These are phyloP conservation scores for Fusarium pseudocircinatum DNA, from an alignment of 2,329 filamentous ascomycete genomes.

Conservation along the genomic window DNA sequence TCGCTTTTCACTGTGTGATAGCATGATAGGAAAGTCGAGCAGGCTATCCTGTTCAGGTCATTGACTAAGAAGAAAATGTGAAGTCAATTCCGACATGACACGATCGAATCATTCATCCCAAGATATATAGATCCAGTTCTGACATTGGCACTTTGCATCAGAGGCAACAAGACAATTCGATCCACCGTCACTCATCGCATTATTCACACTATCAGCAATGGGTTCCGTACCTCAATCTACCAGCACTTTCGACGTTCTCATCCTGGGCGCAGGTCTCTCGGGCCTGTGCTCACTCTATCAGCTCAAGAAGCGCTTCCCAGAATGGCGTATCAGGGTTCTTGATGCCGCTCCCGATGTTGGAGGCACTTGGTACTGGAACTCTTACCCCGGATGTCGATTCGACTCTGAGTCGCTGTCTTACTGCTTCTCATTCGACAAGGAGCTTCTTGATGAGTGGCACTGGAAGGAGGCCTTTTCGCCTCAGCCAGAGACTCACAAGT, in stretches of 20 bases:
- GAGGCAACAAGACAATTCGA: rapidly evolving
- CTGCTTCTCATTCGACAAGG: constrained; percentile 33
- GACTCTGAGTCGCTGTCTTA: constrained; percentile 54
- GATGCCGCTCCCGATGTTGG: constrained; percentile 36
- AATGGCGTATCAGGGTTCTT: constrained; percentile 30
- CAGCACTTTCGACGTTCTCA: constrained; percentile 30
- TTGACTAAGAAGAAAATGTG: not conserved
- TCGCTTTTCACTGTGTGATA: not conserved
- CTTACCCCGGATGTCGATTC: constrained; percentile 48
- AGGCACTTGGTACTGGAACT: constrained; percentile 42
- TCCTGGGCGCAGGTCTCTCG: constrained; percentile 44
- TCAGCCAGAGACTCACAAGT: constrained; percentile 51
- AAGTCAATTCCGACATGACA: not conserved
- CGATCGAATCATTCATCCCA: rapidly evolving
- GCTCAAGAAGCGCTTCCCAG: constrained; percentile 47
- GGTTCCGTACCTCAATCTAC: constrained; percentile 20
- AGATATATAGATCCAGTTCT: not conserved
- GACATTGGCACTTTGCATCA: not conserved
- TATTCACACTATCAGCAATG: not conserved
- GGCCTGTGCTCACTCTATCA: constrained; percentile 54
- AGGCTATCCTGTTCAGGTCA: not conserved
- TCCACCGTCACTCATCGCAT: no score
- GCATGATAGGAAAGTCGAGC: constrained; percentile 1
- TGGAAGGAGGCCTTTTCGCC: constrained; percentile 52
- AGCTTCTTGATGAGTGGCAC: constrained; percentile 31